Conservation (phyloP, 129 eudicot genomes). For the Flaveria ramosissima region DNA sequence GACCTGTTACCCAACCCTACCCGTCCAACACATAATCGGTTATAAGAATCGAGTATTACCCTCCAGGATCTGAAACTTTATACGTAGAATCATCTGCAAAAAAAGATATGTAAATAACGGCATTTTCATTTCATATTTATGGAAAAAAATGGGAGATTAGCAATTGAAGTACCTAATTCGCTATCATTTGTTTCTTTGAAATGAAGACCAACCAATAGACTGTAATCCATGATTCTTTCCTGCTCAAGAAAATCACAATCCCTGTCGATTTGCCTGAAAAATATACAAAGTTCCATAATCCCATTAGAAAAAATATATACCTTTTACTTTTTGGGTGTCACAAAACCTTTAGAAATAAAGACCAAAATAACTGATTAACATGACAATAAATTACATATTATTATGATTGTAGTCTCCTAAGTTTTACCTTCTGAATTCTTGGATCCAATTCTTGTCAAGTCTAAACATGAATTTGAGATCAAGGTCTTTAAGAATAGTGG, state of each 20-base stretch:
- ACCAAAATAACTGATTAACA: background rate
- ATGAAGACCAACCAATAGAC: constrained; percentile 89
- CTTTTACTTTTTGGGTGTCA: background rate
- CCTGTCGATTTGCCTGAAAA: constrained; percentile 78
- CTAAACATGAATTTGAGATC: constrained; percentile 92
- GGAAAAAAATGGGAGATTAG: constrained; percentile 30
- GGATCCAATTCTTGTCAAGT: constrained; percentile 77
- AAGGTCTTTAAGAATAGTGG: constrained; percentile 90
- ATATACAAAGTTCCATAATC: background rate
- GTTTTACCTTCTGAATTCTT: constrained; percentile 73
- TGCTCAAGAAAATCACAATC: constrained; percentile 95
- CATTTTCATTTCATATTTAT: constrained; percentile 2
- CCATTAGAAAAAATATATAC: background rate
- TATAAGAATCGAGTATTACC: constrained; percentile 45
- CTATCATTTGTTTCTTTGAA: constrained; percentile 63
- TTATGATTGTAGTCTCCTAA: background rate
- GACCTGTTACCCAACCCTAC: background rate
- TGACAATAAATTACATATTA: background rate
- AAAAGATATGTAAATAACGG: background rate
- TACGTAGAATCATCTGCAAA: constrained; percentile 46
- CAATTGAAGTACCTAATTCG: constrained; percentile 45
- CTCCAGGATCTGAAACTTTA: constrained; percentile 62
- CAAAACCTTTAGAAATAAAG: background rate
- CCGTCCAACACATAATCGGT: background rate
- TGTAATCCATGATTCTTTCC: constrained; percentile 95